Evolutionary conservation across 148 eudicot genomes (phyloP).

Genomic region (Cornus suecica): DNA sequence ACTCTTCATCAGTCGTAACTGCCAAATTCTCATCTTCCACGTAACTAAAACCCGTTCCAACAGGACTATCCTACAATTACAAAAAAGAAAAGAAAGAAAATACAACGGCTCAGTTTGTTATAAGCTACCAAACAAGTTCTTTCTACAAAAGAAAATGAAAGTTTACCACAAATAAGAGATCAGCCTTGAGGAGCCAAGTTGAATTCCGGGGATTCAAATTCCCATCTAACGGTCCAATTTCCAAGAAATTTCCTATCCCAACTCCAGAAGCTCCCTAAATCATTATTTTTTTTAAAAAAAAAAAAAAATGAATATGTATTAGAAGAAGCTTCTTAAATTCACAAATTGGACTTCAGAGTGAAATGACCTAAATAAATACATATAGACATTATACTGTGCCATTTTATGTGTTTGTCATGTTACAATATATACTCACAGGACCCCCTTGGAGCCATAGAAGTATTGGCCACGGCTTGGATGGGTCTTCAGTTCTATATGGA

Average conservation of each 20-base stretch:
- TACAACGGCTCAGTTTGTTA: background rate
- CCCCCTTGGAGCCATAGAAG: constrained; percentile 26
- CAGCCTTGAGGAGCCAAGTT: constrained; percentile 19
- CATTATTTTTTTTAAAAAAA: too few relatives aligned
- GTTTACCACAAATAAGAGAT: constrained; percentile 22
- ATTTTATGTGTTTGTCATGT: too few relatives aligned
- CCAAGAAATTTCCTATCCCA: constrained; percentile 13
- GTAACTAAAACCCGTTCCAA: constrained; percentile 15
- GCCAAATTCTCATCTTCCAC: constrained; percentile 16
- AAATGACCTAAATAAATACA: too few relatives aligned
- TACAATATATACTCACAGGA: constrained; percentile 23
- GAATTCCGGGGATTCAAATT: constrained; percentile 15
- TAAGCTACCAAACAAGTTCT: background rate
- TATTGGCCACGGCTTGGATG: constrained; percentile 18
- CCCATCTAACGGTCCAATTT: constrained; percentile 18
- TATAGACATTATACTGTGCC: too few relatives aligned
- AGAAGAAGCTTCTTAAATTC: too few relatives aligned
- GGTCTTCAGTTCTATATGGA: constrained; percentile 12
- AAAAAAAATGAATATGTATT: too few relatives aligned
- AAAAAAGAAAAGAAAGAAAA: background rate
- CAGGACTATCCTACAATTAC: constrained; percentile 12
- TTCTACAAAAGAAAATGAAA: background rate
- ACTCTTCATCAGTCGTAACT: constrained; percentile 11
- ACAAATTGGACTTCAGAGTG: background rate
- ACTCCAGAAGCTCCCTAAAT: constrained; percentile 15